Base-by-base conservation (phyloP, 148 eudicot genomes). In the Euryodendron excelsum region DNA sequence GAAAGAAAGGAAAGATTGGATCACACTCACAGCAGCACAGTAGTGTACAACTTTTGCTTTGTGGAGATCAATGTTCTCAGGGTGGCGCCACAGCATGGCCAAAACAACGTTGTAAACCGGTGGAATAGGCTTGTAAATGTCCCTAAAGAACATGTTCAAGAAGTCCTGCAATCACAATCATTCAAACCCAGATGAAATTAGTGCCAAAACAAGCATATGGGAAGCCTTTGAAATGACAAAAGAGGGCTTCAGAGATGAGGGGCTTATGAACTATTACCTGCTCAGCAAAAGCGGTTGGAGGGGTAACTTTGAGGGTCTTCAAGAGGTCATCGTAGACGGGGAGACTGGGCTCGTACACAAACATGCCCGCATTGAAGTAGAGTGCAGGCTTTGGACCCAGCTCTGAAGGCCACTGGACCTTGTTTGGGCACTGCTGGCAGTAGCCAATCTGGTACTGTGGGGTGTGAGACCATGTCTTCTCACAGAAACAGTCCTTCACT, bases 291-390 rank as follows among this genome's bases (percentile, higher is more conserved):
- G 86, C 64, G 2, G 89, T 86, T 50, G 82, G 77, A 74, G 87
- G 82, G 34, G 87, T 82, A 53, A 79, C 18, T 82, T 77, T 79
- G 77, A 72, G 81, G 77, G 65, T 86, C 80, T 27, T 52, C 69
- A 61, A 78, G 74, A 85, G 78, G 34, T 85, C 77, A 30, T 55
- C 56, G 56, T 80, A 86, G 47, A 75, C 82, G 4, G 81, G 66
- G 44, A 84, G 71, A 36, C 67, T 77, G 18, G 89, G 89, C 83
- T 87, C 87, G 23, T 28, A 87, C 2, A 87, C 62, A 27, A 84
- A 82, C 85, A 87, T 84, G 50, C 89, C 87, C 52, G 87, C 87
- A 25, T 84, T 87, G 65, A 87, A 87, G 72, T 87, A 84, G 15
- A 33, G 72, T 31, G 85, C 33, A 14, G 87, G 89, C 70, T 75